Evolutionary conservation across 768 basidiomycete species (phyloP), one percentile per base, ranked within the genome.

Genomic region (Podaxis pistillaris): DNA sequence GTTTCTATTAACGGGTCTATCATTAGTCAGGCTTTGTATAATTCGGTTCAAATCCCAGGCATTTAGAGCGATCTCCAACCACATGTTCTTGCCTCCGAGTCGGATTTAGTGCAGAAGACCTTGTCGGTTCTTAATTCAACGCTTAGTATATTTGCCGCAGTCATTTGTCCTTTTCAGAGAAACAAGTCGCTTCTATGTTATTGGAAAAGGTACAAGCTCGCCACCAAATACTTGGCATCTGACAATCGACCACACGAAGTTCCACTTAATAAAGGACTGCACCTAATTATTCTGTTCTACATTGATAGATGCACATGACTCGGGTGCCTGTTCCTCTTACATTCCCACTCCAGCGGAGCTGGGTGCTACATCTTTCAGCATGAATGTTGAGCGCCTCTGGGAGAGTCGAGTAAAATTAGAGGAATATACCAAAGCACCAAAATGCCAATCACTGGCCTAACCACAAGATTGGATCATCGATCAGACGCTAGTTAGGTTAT

Each of bases 61-160:
- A 19, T 44, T 33, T 12, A 49, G 50, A 22, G 15, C 30, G 26
- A 26, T 33, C 30, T 30, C 28, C 22, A 54, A 7, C 30, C 41
- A 37, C 40, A 55, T 62, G 33, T 40, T 47, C 41, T 19, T 11
- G 4, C 37, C 24, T 37, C 58, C 58, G 49, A 60, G 58, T 60
- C 58, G 49, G 58, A 60, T 38, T 17, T 8, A 40, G 36, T 19
- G 37, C 54, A 19, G 49, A 40, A 22, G 53, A 41, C 30, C 22
- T 38, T 24, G 9, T 24, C 54, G 26, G 9, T 37, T 24, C 37
- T n/a, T 38, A 11, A 19, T 17, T 22, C 37, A 40, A 40, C 54
- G 11, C 13, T 22, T 24, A 12, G 22, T 30, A 40, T 24, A 22
- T 11, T 38, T 8, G 22, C 15, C 44, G n/a, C 9, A 24, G 13